Evolutionary conservation across 495 filamentous ascomycete genomes (phyloP).

Genomic region (Neurospora hispaniola): DNA sequence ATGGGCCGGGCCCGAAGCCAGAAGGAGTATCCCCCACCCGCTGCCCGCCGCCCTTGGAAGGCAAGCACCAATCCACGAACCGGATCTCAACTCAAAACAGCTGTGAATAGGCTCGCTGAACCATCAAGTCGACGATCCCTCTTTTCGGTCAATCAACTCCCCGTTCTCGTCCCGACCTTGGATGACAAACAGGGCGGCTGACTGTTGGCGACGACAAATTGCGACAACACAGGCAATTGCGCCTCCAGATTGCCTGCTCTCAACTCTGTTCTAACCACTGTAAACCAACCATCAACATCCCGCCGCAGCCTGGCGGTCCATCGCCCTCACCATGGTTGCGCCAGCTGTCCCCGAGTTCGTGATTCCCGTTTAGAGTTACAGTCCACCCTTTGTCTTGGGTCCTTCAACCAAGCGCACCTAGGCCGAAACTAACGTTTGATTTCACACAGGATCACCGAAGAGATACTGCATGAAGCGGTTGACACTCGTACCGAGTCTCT

Average conservation of each 20-base stretch:
- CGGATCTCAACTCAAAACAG: not conserved
- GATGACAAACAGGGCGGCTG: not conserved
- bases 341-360: constrained; percentile 84
- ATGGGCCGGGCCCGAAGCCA: not conserved
- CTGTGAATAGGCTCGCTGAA: not conserved
- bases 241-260: not conserved
- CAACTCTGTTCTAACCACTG: not conserved
- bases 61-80: not conserved
- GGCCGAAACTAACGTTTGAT: constrained; percentile 12
- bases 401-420: not conserved
- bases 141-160: not conserved
- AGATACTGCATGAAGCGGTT: constrained; percentile 77
- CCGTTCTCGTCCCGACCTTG: not conserved
- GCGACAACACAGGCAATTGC: not conserved
- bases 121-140: not conserved
- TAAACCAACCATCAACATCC: not conserved
- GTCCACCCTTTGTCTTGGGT: not conserved
- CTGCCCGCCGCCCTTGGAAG: not conserved
- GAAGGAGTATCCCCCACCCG: not conserved
- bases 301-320: constrained; percentile 1
- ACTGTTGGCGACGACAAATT: not conserved
- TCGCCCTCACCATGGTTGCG: constrained; percentile 58
- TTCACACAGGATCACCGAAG: constrained; percentile 68
- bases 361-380: constrained; percentile 8
- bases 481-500: constrained; percentile 84